A percentile compares a stretch with the other conserved stretches of the same genome.
Conservation (phyloP, 306 rosid species). For the Rubus idaeus region DNA sequence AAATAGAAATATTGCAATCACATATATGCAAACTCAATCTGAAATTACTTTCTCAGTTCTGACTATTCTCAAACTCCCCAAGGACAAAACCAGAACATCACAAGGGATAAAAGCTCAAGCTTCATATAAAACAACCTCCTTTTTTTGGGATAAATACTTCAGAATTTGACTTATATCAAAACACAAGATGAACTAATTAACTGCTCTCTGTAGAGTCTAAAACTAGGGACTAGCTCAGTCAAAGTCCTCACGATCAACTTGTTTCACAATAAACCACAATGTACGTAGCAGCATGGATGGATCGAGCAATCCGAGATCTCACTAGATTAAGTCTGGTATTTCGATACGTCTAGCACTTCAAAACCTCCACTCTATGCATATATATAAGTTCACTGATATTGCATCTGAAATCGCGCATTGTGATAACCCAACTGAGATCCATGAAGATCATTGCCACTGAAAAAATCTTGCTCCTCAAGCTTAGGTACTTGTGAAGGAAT, state of each 20-base stretch:
- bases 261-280: slow-evolving; percentile 39
- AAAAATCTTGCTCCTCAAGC: slow-evolving; percentile 50
- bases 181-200: slow-evolving; percentile 35
- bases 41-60: slow-evolving; percentile 24
- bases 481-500: slow-evolving; percentile 53
- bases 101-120: slow-evolving; percentile 40
- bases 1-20: slow-evolving; percentile 15
- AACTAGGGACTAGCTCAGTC: slow-evolving; percentile 38
- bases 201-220: slow-evolving; percentile 38
- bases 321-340: slow-evolving; percentile 28
- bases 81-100: slow-evolving; percentile 40
- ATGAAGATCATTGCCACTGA: slow-evolving; percentile 39
- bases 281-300: slow-evolving; percentile 18
- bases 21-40: slow-evolving; percentile 19
- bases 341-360: slow-evolving; percentile 15
- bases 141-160: slow-evolving; percentile 26
- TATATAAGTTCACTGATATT: slow-evolving; percentile 40
- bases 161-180: slow-evolving; percentile 31
- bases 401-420: slow-evolving; percentile 54
- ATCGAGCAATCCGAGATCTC: slow-evolving; percentile 35
- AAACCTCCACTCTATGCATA: slow-evolving; percentile 23
- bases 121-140: slow-evolving; percentile 22
- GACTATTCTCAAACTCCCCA: slow-evolving; percentile 29
- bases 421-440: slow-evolving; percentile 53
- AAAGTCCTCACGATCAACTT: slow-evolving; percentile 39